phyloP scores from a whole-genome alignment of 768 basidiomycete species.

The Amanita muscaria region DNA sequence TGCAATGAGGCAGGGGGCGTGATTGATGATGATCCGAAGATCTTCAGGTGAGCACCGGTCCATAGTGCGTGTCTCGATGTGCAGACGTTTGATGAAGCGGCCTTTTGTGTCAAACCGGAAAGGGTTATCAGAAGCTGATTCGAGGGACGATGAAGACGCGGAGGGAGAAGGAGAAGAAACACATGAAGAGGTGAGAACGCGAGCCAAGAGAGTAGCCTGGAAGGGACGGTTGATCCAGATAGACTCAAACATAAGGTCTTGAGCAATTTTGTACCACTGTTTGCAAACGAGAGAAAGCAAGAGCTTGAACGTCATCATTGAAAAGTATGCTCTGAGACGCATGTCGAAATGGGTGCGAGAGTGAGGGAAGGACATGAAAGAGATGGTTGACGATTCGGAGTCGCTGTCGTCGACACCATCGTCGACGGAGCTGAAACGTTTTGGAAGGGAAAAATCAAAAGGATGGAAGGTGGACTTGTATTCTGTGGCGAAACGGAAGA shows the following conservation, averaged over 20 bases:
- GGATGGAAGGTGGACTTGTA: conserved; percentile 11
- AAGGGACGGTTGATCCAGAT: conserved; percentile 56
- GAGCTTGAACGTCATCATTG: conserved; percentile 40
- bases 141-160: no score
- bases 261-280: conserved; percentile 44
- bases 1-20: conserved; percentile 47
- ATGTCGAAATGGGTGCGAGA: conserved; percentile 25
- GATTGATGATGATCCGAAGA: conserved; percentile 59
- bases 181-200: conserved; percentile 24
- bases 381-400: conserved; percentile 21
- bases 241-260: conserved; percentile 55
- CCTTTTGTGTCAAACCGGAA: conserved; percentile 24
- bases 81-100: conserved; percentile 50
- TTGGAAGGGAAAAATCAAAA: conserved; percentile 13
- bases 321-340: conserved; percentile 39
- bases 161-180: no score
- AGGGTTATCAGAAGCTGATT: no score
- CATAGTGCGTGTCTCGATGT: conserved; percentile 60
- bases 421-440: conserved; percentile 21
- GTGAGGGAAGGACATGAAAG: conserved; percentile 45
- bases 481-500: conserved; percentile 49
- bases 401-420: no score
- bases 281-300: conserved; percentile 45
- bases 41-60: conserved; percentile 60
- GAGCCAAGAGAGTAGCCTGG: conserved; percentile 38